Conservation (phyloP, 768 basidiomycete species). For the Amanita subjunquillea region DNA sequence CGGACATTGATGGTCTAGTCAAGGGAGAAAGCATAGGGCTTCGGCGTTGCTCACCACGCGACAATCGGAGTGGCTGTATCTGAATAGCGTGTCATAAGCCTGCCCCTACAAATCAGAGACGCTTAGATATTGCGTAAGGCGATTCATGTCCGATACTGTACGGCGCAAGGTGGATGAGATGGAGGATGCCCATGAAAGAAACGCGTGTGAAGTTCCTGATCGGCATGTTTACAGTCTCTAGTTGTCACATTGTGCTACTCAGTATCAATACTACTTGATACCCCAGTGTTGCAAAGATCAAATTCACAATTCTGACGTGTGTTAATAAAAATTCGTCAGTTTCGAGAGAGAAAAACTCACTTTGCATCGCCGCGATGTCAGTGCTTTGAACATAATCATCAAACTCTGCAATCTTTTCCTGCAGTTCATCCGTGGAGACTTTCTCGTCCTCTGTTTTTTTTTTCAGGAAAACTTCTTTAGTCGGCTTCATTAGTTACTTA, state of each 20-base stretch:
- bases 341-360: conserved; percentile 28
- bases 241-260: not conserved
- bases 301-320: conserved; percentile 1
- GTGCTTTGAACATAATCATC: conserved; percentile 88
- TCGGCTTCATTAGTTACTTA: not conserved
- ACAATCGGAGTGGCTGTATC: not conserved
- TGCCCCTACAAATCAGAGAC: not conserved
- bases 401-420: conserved; percentile 80
- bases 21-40: not conserved
- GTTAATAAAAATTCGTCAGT: conserved; percentile 2
- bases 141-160: conserved; percentile 1
- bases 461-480: conserved; percentile 1
- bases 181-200: not conserved
- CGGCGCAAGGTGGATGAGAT: not conserved
- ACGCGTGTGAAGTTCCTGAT: conserved; percentile 4
- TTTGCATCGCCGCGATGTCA: conserved; percentile 92
- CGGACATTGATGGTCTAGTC: not conserved
- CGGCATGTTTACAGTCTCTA: not conserved
- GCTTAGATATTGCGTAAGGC: not conserved
- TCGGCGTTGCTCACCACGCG: not conserved
- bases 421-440: conserved; percentile 85
- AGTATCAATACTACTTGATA: not conserved
- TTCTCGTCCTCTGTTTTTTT: conserved; percentile 77
- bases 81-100: not conserved
- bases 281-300: not conserved